These are phyloP conservation scores for Thelephora terrestris DNA, from an alignment of 1,284 basidiomycete species.

Conservation along the genomic window DNA sequence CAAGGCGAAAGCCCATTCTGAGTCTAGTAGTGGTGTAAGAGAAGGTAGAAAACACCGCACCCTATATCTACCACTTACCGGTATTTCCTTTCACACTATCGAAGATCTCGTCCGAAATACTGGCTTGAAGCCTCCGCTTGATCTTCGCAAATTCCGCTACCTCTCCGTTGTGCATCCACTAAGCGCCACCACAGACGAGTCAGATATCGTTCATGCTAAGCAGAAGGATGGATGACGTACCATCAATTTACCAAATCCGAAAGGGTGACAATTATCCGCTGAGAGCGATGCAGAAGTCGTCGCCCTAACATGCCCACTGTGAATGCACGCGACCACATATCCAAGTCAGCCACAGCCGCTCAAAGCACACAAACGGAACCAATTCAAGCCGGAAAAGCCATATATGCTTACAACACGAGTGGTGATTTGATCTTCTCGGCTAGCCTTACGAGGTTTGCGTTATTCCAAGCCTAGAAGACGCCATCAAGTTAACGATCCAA, in stretches of 20 bases:
- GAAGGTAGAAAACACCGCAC: not conserved
- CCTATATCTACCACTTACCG: slow-evolving; percentile 33
- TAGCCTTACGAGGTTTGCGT: slow-evolving; percentile 78
- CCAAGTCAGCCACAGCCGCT: not conserved
- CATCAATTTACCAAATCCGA: slow-evolving; percentile 82
- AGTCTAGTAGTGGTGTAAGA: slow-evolving; percentile 40
- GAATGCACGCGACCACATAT: not conserved
- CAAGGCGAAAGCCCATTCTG: slow-evolving; percentile 92
- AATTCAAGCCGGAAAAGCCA: not conserved
- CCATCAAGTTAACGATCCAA: not conserved
- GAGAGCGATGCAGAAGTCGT: slow-evolving; percentile 81
- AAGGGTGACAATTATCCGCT: slow-evolving; percentile 92
- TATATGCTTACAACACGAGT: slow-evolving; percentile 69
- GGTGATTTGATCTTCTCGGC: slow-evolving; percentile 95
- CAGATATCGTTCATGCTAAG: not conserved
- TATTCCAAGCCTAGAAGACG: slow-evolving; percentile 82
- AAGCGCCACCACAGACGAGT: slow-evolving; percentile 6
- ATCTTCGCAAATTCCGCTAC: slow-evolving; percentile 76
- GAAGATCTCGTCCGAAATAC: slow-evolving; percentile 76
- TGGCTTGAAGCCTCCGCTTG: slow-evolving; percentile 71
- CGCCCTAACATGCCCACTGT: slow-evolving; percentile 82
- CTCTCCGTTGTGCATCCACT: slow-evolving; percentile 96
- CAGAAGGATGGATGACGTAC: slow-evolving; percentile 29
- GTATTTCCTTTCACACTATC: slow-evolving; percentile 85
- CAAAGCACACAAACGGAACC: not conserved